Base-by-base conservation (phyloP, 768 basidiomycete genomes). In the Calvatia gigantea region DNA sequence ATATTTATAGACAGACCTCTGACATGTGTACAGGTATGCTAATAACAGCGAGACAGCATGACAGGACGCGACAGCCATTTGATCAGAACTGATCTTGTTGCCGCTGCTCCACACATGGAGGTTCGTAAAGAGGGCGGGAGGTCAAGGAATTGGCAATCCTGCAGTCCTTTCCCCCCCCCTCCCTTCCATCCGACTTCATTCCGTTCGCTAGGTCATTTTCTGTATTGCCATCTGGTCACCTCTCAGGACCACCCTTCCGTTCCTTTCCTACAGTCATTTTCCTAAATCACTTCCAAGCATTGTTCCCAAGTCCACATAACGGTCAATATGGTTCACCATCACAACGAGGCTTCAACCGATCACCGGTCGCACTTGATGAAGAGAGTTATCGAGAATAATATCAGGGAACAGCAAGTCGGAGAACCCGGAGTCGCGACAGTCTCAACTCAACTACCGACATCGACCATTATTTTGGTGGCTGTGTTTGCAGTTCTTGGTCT, bases 401-500 rank as follows among this genome's bases (percentile, higher is more conserved):
- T 1, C 38, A 35, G 33, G 23, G 41, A 1, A 17, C 29, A 32
- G 11, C 28, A 32, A 21, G 41, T 33, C 23, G 14, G 7, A 5
- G 51, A 52, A 33, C 19, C 53, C 4, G 28, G 47, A 19, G 4
- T 21, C 9, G 48, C 37, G n/a, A 29, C 19, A 21, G 14, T n/a
- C 28, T 56, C 54, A 15, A 27, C 15, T 1, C 25, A 19, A 15
- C 56, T 70, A n/a, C 67, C 73, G 1, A 65, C 62, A 27, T 65
- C 70, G 42, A 71, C 66, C n/a, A 61, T 65, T 28, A 68, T 66
- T 21, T 56, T 73, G 7, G 70, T 67, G 39, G 65, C 65, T 54
- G 65, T 73, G 6, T 57, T 67, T 29, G 61, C 61, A 23, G 61
- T 71, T 37, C 51, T 74, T 14, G 65, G 54, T 41, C 53, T 67